Evolutionary conservation across 257 asterid species (phyloP).

Genomic region (Fraxinus quadrangulata): DNA sequence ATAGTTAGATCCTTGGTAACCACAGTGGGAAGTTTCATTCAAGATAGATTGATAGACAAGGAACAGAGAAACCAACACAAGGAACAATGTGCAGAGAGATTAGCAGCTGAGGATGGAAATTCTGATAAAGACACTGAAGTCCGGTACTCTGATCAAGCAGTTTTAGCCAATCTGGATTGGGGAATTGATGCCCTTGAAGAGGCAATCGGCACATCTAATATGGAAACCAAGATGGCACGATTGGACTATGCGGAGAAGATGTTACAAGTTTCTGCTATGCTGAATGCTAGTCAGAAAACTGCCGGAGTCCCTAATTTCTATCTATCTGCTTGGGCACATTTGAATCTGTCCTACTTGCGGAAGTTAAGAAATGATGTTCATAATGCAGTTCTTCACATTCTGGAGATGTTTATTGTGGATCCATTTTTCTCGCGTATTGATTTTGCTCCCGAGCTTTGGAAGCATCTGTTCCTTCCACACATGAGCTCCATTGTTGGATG

Average conservation of each 20-base stretch:
- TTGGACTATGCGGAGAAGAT: constrained; percentile 76
- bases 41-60: constrained; percentile 53
- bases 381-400: constrained; percentile 49
- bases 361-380: constrained; percentile 47
- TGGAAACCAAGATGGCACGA: constrained; percentile 72
- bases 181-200: constrained; percentile 89
- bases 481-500: constrained; percentile 76
- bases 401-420: constrained; percentile 72
- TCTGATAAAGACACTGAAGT: constrained; percentile 44
- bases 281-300: constrained; percentile 56
- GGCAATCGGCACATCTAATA: constrained; percentile 64
- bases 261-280: constrained; percentile 81
- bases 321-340: constrained; percentile 84
- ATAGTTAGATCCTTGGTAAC: constrained; percentile 52
- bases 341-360: constrained; percentile 69
- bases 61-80: constrained; percentile 59
- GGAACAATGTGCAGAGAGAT: constrained; percentile 77
- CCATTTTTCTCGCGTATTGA: constrained; percentile 79
- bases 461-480: constrained; percentile 64
- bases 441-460: constrained; percentile 87
- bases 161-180: constrained; percentile 83
- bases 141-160: constrained; percentile 80
- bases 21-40: constrained; percentile 56
- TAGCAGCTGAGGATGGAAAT: constrained; percentile 68
- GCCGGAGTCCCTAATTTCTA: constrained; percentile 82